These are phyloP conservation scores for Boletus sensibilis DNA, from an alignment of 768 basidiomycete genomes.

Conservation along the genomic window DNA sequence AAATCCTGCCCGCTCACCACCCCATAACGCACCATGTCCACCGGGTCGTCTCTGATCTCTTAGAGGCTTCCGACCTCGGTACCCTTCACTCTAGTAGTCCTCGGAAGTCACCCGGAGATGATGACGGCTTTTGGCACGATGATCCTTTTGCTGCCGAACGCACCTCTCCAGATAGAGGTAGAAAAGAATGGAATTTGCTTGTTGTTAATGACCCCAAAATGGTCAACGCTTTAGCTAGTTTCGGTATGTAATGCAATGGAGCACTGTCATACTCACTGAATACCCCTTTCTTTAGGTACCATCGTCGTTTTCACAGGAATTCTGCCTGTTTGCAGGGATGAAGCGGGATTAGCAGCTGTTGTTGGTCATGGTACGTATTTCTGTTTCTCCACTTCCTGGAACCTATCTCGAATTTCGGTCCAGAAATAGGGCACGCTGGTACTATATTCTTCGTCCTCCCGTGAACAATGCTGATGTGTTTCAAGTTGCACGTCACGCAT, in stretches of 20 bases:
- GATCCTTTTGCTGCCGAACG: conserved; percentile 18
- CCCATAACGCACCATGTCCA: conserved; percentile 66
- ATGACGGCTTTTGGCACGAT: conserved; percentile 25
- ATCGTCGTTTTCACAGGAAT: conserved; percentile 92
- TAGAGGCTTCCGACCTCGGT: conserved; percentile 73
- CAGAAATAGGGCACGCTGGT: conserved; percentile 84
- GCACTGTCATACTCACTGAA: not conserved
- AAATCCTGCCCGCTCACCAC: conserved; percentile 66
- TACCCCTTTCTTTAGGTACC: conserved; percentile 43
- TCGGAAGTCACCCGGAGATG: not conserved
- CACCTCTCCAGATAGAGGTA: conserved; percentile 18
- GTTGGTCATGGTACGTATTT: conserved; percentile 68
- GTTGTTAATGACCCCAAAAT: conserved; percentile 71
- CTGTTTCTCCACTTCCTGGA: not conserved
- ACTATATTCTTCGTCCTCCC: conserved; percentile 10
- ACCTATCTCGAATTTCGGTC: not conserved
- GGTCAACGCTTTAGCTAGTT: conserved; percentile 77
- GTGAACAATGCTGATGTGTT: conserved; percentile 9
- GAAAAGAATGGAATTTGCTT: conserved; percentile 62
- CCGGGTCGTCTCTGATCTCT: conserved; percentile 63
- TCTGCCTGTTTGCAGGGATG: conserved; percentile 70
- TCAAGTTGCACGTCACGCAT: conserved; percentile 56
- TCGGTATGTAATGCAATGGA: conserved; percentile 42
- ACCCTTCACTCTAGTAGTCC: conserved; percentile 35
- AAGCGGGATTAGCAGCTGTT: conserved; percentile 81